A percentile compares a stretch with the other conserved stretches of the same genome.
Evolutionary conservation across 2,329 filamentous ascomycete species (phyloP).

Genomic region (Arthrobotrys conoides): DNA sequence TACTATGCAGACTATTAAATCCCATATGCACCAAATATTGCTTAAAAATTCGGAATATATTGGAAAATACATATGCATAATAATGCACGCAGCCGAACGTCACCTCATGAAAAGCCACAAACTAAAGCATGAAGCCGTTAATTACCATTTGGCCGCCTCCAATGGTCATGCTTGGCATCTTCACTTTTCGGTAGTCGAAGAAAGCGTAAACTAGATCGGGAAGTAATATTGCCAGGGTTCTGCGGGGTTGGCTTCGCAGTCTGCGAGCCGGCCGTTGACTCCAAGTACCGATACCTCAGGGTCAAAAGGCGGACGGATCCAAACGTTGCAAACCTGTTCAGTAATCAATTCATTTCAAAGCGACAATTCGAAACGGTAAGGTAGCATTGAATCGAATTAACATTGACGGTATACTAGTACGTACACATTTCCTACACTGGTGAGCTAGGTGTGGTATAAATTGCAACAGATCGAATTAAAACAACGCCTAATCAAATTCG

Average conservation of each 20-base stretch:
- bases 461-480: neutral
- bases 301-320: neutral
- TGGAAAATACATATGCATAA: neutral
- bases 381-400: neutral
- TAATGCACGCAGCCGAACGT: slow-evolving; percentile 2
- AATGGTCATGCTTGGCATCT: slow-evolving; percentile 9
- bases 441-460: neutral
- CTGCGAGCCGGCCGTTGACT: neutral
- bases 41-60: slow-evolving; percentile 10
- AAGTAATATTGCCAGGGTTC: slow-evolving; percentile 21
- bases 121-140: neutral
- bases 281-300: neutral
- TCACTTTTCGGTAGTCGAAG: neutral
- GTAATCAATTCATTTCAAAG: slow-evolving; percentile 10
- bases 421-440: too few relatives aligned
- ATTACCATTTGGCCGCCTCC: neutral
- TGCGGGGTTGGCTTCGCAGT: slow-evolving; percentile 6
- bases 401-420: neutral
- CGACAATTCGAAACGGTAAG: neutral
- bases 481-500: neutral
- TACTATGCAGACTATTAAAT: neutral
- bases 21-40: slow-evolving; percentile 1
- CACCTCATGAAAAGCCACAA: slow-evolving; percentile 9
- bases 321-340: neutral
- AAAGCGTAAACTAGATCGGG: slow-evolving; percentile 9